Base-by-base conservation (phyloP, 192 early-diverging fungal genomes). In the Umbelopsis vinacea region DNA sequence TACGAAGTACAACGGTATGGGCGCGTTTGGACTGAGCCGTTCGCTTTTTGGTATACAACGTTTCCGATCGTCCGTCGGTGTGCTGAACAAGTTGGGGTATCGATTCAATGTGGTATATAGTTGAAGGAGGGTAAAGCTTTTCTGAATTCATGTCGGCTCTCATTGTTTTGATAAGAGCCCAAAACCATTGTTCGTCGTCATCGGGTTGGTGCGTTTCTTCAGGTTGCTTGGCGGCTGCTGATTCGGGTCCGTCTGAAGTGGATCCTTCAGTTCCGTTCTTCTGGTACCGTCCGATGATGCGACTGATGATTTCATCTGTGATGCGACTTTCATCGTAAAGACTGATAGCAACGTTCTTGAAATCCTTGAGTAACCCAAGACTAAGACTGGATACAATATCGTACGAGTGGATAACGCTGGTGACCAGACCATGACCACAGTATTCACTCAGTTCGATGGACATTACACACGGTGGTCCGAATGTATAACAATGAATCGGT, bases 401-500 rank as follows among this genome's bases (percentile, higher is more conserved):
- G 46, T 90, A 86, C 6, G 90, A 88, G 66, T 94, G 90, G n/a
- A 89, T 92, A 14, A 97, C 87, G 8, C 89, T 92, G 0, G 93
- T 95, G 4, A 97, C 83, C 21, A 96, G 82, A 0, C 88, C 89
- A 35, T 84, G 83, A 47, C 75, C 79, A 69, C 88, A 92, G 68
- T 90, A 83, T 46, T 83, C 79, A n/a, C 90, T 89, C 19, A 96
- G 83, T 19, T 86, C 82, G 1, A 88, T 72, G 29, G 90, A 87
- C 67, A 92, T 89, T 24, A 90, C 88, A 68, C 90, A 91, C 0
- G 96, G 95, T n/a, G 89, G 84, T 22, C 93, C 96, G 73, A 89
- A 97, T 23, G 91, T 88, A 67, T 91, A 95, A 70, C 93, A 94
- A 69, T 93, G 93, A 69, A 97, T 89, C 22, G 89, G 87, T 17